Evolutionary conservation across 352 stramenopile species (phyloP).

Genomic region (Phytophthora foliorum): DNA sequence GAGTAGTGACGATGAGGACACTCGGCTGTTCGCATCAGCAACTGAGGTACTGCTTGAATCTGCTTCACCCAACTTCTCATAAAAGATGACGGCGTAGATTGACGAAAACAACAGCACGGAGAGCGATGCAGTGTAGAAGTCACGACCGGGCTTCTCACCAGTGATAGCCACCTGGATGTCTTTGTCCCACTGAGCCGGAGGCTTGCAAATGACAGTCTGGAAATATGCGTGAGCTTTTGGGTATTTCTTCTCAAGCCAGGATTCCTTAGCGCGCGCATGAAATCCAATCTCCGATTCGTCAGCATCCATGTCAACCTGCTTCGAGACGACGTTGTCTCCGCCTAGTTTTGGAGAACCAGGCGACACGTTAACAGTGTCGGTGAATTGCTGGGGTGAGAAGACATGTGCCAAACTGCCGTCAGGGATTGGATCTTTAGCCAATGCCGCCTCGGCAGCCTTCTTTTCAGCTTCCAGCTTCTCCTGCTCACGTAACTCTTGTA

Average conservation of each 20-base stretch:
- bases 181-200: slow-evolving; percentile 85
- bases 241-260: slow-evolving; percentile 64
- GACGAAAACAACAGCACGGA: slow-evolving; percentile 69
- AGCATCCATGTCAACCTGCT: slow-evolving; percentile 75
- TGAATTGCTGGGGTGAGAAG: slow-evolving; percentile 28
- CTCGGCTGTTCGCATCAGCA: slow-evolving; percentile 55
- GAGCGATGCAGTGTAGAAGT: slow-evolving; percentile 82
- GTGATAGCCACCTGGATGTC: slow-evolving; percentile 87
- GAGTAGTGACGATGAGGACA: slow-evolving; percentile 79
- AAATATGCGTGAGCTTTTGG: slow-evolving; percentile 69
- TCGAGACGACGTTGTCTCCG: slow-evolving; percentile 46
- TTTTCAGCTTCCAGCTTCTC: slow-evolving; percentile 52
- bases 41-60: slow-evolving; percentile 47
- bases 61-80: slow-evolving; percentile 74
- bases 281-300: slow-evolving; percentile 54
- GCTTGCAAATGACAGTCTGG: slow-evolving; percentile 64
- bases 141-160: slow-evolving; percentile 79
- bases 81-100: slow-evolving; percentile 83
- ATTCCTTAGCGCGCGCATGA: slow-evolving; percentile 55
- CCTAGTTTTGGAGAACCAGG: slow-evolving; percentile 25
- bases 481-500: slow-evolving; percentile 60
- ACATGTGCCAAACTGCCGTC: slow-evolving; percentile 34
- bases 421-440: slow-evolving; percentile 6
- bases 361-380: slow-evolving; percentile 11
- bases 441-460: slow-evolving; percentile 27